Base-by-base conservation (phyloP, 2,329 filamentous ascomycete species). In the Stemphylium beticola region DNA sequence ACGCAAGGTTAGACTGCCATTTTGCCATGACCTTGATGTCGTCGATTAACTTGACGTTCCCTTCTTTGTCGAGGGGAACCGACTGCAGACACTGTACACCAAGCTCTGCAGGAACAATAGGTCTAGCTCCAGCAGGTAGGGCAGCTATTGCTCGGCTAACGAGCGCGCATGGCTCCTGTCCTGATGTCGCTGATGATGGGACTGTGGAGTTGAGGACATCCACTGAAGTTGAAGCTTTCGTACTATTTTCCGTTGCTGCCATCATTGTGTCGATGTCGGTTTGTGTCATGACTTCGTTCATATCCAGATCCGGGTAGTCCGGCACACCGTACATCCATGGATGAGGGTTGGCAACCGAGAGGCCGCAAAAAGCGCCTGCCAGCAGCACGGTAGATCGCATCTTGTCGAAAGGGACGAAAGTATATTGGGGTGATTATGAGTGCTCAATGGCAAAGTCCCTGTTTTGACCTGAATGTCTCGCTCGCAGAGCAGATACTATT, bases 1-100 rank as follows among this genome's bases (percentile, higher is more conserved):
- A 78, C 2, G 66, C 72, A 9, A 78, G 57, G 15, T 74, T 75
- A 9, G 72, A 75, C 39, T 79, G 75, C 65, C 76, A 78, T 40
- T 74, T 64, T 4, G 74, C 49, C 33, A 73, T 73, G 12, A 69
- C 49, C 46, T 72, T 73, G 33, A 77, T 45, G 18, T 76, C 72
- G 6, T 71, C 65, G 34, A 77, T 65, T 24, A 75, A 55, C 31
- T 69, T 58, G 6, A 66, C 37, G 37, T 74, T 72, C 20, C 68
- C 72, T 8, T 65, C 58, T n/a, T 56, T 66, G 34, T 75, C 72
- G 2, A 77, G 58, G 4, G 75, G 75, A 17, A 77, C 74, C 1
- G 74, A 73, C 39, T 68, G 60, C 14, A 77, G 49, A 57, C 76
- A 78, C 20, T 56, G 58, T 20, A 72, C 53, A 12, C 64, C 73